These are phyloP conservation scores for Pythium guiyangense DNA, from an alignment of 352 stramenopile species.

Conservation along the genomic window DNA sequence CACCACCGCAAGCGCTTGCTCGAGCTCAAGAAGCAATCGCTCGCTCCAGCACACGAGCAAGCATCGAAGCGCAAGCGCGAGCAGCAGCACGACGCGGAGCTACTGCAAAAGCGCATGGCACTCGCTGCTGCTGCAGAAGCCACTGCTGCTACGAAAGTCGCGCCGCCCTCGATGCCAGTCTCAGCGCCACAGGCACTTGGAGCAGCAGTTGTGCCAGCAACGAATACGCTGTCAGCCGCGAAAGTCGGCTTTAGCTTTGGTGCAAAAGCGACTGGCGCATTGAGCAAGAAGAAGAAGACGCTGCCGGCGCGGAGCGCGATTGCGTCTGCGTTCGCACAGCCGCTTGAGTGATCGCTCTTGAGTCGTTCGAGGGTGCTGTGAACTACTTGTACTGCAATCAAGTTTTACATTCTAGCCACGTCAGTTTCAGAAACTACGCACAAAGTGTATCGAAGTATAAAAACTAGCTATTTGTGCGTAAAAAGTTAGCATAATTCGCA, in stretches of 20 bases:
- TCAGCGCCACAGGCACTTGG: not conserved
- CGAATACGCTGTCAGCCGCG: not conserved
- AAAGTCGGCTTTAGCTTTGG: slow-evolving; percentile 34
- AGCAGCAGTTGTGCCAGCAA: not conserved
- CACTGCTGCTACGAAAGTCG: no score
- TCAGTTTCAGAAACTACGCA: no score
- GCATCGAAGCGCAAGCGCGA: slow-evolving; percentile 27
- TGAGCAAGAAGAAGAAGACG: slow-evolving; percentile 9
- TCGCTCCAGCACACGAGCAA: slow-evolving; percentile 11
- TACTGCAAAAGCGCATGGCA: slow-evolving; percentile 35
- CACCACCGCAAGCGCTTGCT: slow-evolving; percentile 55
- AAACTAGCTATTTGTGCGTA: no score
- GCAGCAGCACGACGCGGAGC: slow-evolving; percentile 24
- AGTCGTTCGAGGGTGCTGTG: no score
- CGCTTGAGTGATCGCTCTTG: not conserved
- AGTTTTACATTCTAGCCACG: no score
- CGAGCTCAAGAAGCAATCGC: slow-evolving; percentile 28
- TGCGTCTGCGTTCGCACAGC: slow-evolving; percentile 7
- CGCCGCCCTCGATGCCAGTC: not conserved
- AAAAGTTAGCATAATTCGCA: not conserved
- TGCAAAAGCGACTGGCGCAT: slow-evolving; percentile 15
- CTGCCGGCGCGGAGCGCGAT: not conserved
- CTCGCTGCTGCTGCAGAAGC: slow-evolving; percentile 13
- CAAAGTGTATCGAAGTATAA: no score
- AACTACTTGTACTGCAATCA: no score